Evolutionary conservation across 1,139 yeast species (phyloP).

Genomic region (Candida pseudocylindracea): DNA sequence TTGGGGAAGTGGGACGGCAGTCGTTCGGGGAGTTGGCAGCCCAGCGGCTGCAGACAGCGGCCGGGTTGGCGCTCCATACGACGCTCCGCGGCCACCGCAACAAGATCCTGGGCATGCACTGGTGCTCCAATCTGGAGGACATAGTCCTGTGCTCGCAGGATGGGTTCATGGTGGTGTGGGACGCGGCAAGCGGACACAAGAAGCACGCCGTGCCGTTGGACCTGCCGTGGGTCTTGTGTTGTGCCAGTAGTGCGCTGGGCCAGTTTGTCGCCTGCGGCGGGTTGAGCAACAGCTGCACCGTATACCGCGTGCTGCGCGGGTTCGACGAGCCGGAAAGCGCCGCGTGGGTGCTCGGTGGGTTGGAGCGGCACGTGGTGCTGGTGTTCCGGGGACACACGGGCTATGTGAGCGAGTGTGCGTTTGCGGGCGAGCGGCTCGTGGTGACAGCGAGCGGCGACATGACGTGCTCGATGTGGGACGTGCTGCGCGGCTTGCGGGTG

Average conservation of each 20-base stretch:
- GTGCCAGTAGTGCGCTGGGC: slow-evolving; percentile 52
- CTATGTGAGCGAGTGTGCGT: slow-evolving; percentile 58
- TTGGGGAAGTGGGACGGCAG: no score
- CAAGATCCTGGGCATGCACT: slow-evolving; percentile 45
- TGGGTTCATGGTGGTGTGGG: slow-evolving; percentile 75
- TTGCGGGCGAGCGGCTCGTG: slow-evolving; percentile 25
- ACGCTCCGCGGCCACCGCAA: slow-evolving; percentile 54
- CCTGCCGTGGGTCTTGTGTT: slow-evolving; percentile 59
- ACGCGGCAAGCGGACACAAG: slow-evolving; percentile 51
- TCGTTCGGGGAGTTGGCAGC: no score
- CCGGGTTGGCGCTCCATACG: slow-evolving; percentile 9
- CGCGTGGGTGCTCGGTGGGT: no score
- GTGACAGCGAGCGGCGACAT: slow-evolving; percentile 70
- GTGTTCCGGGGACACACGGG: slow-evolving; percentile 43
- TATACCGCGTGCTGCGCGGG: slow-evolving; percentile 23
- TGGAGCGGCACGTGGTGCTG: slow-evolving; percentile 2
- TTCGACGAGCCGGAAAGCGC: neutral
- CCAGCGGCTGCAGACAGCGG: no score
- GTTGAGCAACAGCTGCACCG: slow-evolving; percentile 53
- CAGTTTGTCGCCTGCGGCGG: slow-evolving; percentile 63
- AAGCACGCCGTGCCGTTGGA: slow-evolving; percentile 45
- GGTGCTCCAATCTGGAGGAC: slow-evolving; percentile 39
- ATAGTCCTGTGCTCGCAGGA: slow-evolving; percentile 69
- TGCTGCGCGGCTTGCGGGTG: slow-evolving; percentile 29
- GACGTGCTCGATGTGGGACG: slow-evolving; percentile 69